phyloP scores from a whole-genome alignment of 345 rosid species.

The Dipteronia dyeriana region DNA sequence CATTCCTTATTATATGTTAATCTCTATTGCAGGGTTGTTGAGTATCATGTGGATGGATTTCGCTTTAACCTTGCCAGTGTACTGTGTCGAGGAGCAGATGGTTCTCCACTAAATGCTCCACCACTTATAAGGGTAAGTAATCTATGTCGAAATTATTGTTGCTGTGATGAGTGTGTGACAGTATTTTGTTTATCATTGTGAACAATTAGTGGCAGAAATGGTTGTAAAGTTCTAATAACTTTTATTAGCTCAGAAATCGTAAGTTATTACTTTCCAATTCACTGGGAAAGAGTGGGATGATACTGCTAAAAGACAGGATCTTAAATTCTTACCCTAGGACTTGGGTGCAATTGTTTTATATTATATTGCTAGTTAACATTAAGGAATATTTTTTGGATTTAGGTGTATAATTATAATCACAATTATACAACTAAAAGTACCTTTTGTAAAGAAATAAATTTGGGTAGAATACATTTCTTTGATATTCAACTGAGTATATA shows the following conservation, averaged over 20 bases:
- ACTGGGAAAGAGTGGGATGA: neutral
- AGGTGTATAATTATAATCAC: neutral
- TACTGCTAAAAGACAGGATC: conserved; percentile 1
- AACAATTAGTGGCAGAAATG: neutral
- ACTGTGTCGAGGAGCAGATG: conserved; percentile 90
- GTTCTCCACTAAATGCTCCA: conserved; percentile 83
- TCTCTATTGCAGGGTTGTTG: conserved; percentile 58
- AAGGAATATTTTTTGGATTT: neutral
- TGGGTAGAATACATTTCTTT: too few relatives aligned
- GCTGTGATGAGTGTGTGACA: neutral
- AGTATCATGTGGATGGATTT: conserved; percentile 94
- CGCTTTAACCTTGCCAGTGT: conserved; percentile 95
- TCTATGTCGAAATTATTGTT: conserved; percentile 7
- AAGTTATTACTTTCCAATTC: neutral
- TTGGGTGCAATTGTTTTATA: neutral
- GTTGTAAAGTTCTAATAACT: neutral
- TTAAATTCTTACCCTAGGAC: neutral
- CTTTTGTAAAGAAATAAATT: too few relatives aligned
- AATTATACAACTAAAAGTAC: neutral
- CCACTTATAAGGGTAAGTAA: conserved; percentile 70
- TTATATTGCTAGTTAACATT: neutral
- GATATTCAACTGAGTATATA: too few relatives aligned
- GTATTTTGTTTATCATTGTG: neutral
- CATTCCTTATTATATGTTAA: conserved; percentile 14
- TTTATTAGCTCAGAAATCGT: neutral